Evolutionary conservation across 2,329 filamentous ascomycete genomes (phyloP).

Genomic region (Ophiosphaerella korrae): DNA sequence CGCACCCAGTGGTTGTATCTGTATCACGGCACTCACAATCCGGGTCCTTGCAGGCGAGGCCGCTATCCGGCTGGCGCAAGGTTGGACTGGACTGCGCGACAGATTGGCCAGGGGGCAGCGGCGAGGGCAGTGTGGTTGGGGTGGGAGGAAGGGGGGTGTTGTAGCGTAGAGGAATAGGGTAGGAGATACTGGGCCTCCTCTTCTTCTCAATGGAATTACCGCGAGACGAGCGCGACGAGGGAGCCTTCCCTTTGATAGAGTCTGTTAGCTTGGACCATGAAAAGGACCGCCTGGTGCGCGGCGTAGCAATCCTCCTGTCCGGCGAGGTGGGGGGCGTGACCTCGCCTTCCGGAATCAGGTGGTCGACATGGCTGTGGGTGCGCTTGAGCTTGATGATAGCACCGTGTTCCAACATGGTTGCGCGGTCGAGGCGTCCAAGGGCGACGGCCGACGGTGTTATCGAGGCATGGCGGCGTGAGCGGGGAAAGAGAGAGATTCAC

Average conservation of each 20-base stretch:
- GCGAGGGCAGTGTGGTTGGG: constrained; percentile 8
- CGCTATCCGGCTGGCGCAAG: constrained; percentile 1
- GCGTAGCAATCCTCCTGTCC: constrained; percentile 8
- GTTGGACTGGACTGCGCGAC: constrained; percentile 15
- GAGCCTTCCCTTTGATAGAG: constrained; percentile 26
- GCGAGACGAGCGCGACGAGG: constrained; percentile 17
- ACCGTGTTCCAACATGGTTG: constrained; percentile 24
- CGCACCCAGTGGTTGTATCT: constrained; percentile 25
- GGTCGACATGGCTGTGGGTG: constrained; percentile 27
- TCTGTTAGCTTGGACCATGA: constrained; percentile 37
- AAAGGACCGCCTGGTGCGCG: constrained; percentile 25
- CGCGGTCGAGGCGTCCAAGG: background rate
- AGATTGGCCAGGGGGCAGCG: constrained; percentile 4
- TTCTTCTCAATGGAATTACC: constrained; percentile 26
- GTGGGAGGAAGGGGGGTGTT: constrained; percentile 23
- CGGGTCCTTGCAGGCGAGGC: constrained; percentile 10
- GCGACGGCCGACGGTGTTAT: constrained; percentile 2
- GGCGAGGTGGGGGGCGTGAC: constrained; percentile 19
- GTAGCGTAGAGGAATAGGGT: constrained; percentile 24
- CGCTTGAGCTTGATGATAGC: constrained; percentile 30
- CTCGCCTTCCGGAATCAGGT: constrained; percentile 21
- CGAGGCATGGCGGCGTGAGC: constrained; percentile 1
- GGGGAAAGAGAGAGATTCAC: constrained; percentile 18
- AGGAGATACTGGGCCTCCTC: constrained; percentile 25
- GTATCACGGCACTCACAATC: constrained; percentile 29